Conservation (phyloP, 352 stramenopile species). For the Phytophthora multivora region DNA sequence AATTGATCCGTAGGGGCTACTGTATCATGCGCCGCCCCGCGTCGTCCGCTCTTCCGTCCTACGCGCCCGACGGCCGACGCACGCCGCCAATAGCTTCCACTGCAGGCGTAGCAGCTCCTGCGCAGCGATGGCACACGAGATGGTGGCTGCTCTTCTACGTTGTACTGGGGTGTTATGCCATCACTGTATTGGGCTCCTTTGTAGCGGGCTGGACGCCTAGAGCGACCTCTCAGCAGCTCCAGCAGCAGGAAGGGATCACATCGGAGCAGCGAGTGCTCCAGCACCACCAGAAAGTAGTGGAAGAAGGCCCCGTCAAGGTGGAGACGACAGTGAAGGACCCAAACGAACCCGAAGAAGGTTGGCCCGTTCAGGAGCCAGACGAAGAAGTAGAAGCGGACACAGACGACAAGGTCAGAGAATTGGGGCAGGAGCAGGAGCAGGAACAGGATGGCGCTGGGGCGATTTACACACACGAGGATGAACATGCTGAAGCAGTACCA, state of each 20-base stretch:
- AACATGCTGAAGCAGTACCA: background rate
- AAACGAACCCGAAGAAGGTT: conserved; percentile 27
- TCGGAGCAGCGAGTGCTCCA: conserved; percentile 5
- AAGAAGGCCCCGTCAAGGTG: conserved; percentile 9
- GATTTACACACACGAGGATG: conserved; percentile 6
- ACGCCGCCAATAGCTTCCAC: conserved; percentile 1
- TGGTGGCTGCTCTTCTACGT: conserved; percentile 39
- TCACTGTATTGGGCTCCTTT: conserved; percentile 27
- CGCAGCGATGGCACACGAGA: conserved; percentile 5
- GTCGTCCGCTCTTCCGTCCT: conserved; percentile 36
- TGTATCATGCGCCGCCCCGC: conserved; percentile 32
- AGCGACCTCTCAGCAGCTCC: conserved; percentile 3
- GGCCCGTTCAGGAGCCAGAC: conserved; percentile 8
- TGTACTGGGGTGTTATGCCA: conserved; percentile 32
- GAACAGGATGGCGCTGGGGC: background rate
- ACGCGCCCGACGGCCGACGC: conserved; percentile 7
- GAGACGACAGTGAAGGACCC: conserved; percentile 11
- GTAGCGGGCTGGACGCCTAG: conserved; percentile 1
- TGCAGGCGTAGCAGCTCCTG: background rate
- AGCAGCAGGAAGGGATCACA: conserved; percentile 7
- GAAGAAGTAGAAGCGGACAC: background rate
- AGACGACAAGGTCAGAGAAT: background rate
- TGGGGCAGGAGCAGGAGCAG: conserved; percentile 10
- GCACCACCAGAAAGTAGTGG: conserved; percentile 8
- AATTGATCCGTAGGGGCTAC: conserved; percentile 19